Base-by-base conservation (phyloP, 768 basidiomycete genomes). In the Mycena rosella region DNA sequence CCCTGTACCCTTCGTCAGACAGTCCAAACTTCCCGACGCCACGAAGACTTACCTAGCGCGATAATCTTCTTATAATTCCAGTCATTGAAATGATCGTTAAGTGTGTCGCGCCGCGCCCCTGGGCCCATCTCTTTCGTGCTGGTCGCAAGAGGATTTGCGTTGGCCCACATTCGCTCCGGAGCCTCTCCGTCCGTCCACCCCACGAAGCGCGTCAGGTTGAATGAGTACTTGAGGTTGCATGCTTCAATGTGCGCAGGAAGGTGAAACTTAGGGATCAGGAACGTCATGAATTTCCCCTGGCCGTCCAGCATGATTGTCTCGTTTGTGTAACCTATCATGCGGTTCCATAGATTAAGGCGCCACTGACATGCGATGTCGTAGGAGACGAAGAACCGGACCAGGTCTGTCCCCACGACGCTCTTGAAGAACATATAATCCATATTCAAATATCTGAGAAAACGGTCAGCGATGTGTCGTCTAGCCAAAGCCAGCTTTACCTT, bases 121-220 rank as follows among this genome's bases (percentile, higher is more conserved):
- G 76, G 75, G 0, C 76, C 75, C 82, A 83, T 83, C 60, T 81
- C 77, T 47, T 68, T 68, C 0, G 78, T 80, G 27, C 76, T 78
- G 0, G 30, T 45, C 0, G 78, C 75, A 8, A 77, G 30, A 0
- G 61, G 59, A 62, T 82, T 82, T 7, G 74, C 62, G 9, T 62
- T 60, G 0, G 72, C 59, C 82, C 82, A 83, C 0, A 74, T 73
- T 0, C 77, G 69, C 66, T 83, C 82, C 0, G 73, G 70, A 3
- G 71, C 77, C 63, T 83, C 80, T 0, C 81, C 81, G 60, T 81
- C 76, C 2, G 77, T 78, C 13, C 71, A 70, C 2, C 77, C 79
- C 51, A 70, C 73, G 11, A 72, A 70, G 7, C 38, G 54, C 6
- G 67, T 69, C 36, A 60, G 71, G 34, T 77, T 77, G 62, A 79